Evolutionary conservation across 495 filamentous ascomycete species (phyloP), one percentile per base, ranked within the genome.

Genomic region (Penicillium diatomitis): DNA sequence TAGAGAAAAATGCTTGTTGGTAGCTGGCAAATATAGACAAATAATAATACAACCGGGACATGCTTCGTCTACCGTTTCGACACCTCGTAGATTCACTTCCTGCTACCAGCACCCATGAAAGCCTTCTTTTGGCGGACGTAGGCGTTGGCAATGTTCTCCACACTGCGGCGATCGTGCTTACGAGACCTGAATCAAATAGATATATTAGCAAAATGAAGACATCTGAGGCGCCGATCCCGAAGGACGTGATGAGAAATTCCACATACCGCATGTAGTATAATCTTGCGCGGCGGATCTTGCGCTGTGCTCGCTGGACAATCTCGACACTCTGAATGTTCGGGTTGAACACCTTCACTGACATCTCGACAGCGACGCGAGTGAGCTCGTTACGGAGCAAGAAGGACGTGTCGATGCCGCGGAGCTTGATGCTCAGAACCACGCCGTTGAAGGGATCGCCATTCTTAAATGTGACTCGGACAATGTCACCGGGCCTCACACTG

Each of bases 311-410:
- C 81, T 95, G 85, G 66, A 97, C 86, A 54, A 99, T 83, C 72
- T 99, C 94, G 58, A 99, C 86, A 49, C 87, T 87, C 58, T 85
- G 78, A 43, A 97, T 84, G 64, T 86, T 87, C 51, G 90, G 90
- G 53, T 77, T 84, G 72, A 88, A 97, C 44, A 95, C 72, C 78
- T 97, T 99, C 62, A 84, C 87, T 79, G 88, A 96, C 88, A 96
- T 90, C 80, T 99, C 92, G n/a, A 96, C 89, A 41, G 88, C 87
- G 5, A 92, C 79, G 46, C 84, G 76, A 38, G 82, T 83, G 46
- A 99, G 64, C 54, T 90, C 80, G 58, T 89, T 90, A 29, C 92
- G 76, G 46, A 99, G 73, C 51, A 96, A 66, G 38, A 97, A 79
- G 1, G 83, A 84, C 5, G 88, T 91, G 65, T 99, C 92, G 28